Evolutionary conservation across 441 rosid genomes (phyloP).

Genomic region (Raphanus hybrid): DNA sequence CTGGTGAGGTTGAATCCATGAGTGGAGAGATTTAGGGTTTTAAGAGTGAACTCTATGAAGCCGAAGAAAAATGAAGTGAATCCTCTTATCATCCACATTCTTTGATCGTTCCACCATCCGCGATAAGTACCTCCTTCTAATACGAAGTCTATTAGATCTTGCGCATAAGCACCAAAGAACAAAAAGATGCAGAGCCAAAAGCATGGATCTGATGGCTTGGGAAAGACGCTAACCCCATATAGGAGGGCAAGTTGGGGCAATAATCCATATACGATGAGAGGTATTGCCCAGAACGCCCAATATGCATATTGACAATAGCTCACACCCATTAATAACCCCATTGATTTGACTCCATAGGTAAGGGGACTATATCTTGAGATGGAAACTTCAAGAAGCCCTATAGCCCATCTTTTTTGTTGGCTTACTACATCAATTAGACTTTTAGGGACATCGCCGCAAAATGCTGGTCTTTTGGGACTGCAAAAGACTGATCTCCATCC

Average conservation of each 20-base stretch:
- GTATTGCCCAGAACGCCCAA: conserved; percentile 56
- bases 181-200: conserved; percentile 61
- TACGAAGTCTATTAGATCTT: conserved; percentile 11
- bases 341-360: conserved; percentile 47
- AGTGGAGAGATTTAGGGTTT: conserved; percentile 50
- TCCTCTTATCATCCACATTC: conserved; percentile 66
- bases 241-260: conserved; percentile 71
- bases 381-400: conserved; percentile 62
- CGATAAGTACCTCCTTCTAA: conserved; percentile 48
- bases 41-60: conserved; percentile 49
- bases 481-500: conserved; percentile 75
- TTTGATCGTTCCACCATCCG: conserved; percentile 80
- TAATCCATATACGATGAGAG: conserved; percentile 52
- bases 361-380: conserved; percentile 54
- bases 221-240: conserved; percentile 52
- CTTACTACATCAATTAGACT: conserved; percentile 49
- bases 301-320: conserved; percentile 50
- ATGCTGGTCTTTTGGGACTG: conserved; percentile 62
- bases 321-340: conserved; percentile 54
- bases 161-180: conserved; percentile 58
- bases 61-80: conserved; percentile 52
- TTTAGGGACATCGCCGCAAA: conserved; percentile 60
- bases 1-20: conserved; percentile 51
- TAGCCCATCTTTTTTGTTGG: conserved; percentile 69
- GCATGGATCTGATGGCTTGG: conserved; percentile 70